These are phyloP conservation scores for Pseudovirgaria hyperparasitica DNA, from an alignment of 2,329 filamentous ascomycete species.

Conservation along the genomic window DNA sequence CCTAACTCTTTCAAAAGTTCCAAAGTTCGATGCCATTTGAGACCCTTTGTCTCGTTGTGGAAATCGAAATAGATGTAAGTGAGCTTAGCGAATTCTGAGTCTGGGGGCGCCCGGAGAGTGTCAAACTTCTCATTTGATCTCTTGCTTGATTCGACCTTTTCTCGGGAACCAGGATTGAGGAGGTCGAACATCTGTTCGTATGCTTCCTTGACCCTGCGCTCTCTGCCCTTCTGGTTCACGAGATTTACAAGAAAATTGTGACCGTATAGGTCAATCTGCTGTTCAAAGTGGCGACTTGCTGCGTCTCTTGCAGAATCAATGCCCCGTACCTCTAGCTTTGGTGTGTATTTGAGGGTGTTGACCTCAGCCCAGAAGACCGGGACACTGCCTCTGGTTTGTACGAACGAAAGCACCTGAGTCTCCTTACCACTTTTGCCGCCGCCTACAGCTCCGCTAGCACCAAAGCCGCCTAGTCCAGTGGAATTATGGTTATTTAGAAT, in stretches of 20 bases:
- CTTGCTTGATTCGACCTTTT: slow-evolving; percentile 52
- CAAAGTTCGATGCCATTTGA: slow-evolving; percentile 85
- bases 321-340: slow-evolving; percentile 75
- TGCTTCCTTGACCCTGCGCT: slow-evolving; percentile 77
- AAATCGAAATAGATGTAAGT: slow-evolving; percentile 99
- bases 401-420: slow-evolving; percentile 82
- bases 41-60: slow-evolving; percentile 91
- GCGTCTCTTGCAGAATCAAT: slow-evolving; percentile 70
- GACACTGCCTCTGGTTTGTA: slow-evolving; percentile 92
- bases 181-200: slow-evolving; percentile 83
- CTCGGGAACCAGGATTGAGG: slow-evolving; percentile 55
- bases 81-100: slow-evolving; percentile 76
- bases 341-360: slow-evolving; percentile 84
- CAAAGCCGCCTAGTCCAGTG: slow-evolving; percentile 66
- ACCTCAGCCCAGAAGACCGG: slow-evolving; percentile 94
- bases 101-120: no score
- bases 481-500: slow-evolving; percentile 71
- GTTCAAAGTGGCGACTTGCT: slow-evolving; percentile 76
- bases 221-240: slow-evolving; percentile 90
- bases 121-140: slow-evolving; percentile 69
- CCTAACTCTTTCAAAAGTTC: slow-evolving; percentile 74
- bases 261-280: slow-evolving; percentile 87
- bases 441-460: slow-evolving; percentile 50
- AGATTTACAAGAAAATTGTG: slow-evolving; percentile 97
- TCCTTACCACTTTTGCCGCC: slow-evolving; percentile 52